Evolutionary conservation across 2,329 filamentous ascomycete genomes (phyloP), one percentile per base, ranked within the genome.

Genomic region (Fusarium domesticum): DNA sequence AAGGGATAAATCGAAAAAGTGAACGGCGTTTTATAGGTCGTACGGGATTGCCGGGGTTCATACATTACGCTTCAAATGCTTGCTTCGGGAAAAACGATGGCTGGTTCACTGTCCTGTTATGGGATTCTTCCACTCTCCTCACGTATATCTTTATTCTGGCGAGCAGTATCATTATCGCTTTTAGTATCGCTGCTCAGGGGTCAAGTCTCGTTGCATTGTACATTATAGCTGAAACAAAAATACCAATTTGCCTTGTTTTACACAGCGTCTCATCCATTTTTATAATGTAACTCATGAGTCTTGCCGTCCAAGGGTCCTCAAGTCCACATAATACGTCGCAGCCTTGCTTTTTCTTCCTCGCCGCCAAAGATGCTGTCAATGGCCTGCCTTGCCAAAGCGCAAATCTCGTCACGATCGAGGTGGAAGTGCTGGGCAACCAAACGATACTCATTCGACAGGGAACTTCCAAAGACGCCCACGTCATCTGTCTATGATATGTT

Each of bases 401-500:
- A 71, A 2, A 78, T 69, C 14, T 75, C 70, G 5, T 59, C 45
- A 3, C 61, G 63, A 11, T 58, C 61, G 6, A 93, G 71, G 0
- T 66, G 62, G 58, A 93, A 93, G 60, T 91, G 81, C 53, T 83
- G 66, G 1, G 85, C 82, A 4, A 86, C 85, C 3, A 93, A 76
- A 6, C 74, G 69, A 64, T 91, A 92, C 63, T 95, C 89, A 54
- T 89, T 83, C 1, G 86, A 90, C 4, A 91, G 66, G 0, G 80
- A 74, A 59, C 85, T 91, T 38, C 83, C 84, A 58, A 93, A 93
- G 17, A 93, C 81, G 2, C 87, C 89, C 8, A 92, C 84, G 58
- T 93, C 87, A 61, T 93, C 89, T 2, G 88, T 93, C 85, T 90
- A 48, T 5, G 8, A 18, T 10, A 12, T 18, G 15, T 14, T 8